These are phyloP conservation scores for Cerrena zonata DNA, from an alignment of 1,284 basidiomycete species.

Conservation along the genomic window DNA sequence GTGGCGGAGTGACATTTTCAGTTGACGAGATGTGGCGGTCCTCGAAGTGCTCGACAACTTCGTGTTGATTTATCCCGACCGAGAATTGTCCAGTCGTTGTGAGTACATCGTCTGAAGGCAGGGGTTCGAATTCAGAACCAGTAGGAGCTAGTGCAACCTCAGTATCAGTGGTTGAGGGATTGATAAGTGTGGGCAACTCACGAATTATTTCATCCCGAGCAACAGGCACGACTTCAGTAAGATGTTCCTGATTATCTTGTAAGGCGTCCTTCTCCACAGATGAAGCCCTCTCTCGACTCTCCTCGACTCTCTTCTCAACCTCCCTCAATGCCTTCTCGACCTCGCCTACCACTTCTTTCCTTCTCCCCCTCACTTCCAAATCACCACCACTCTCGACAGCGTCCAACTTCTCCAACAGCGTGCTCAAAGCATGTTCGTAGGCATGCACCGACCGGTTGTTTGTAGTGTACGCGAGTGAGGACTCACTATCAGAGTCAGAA, in stretches of 20 bases:
- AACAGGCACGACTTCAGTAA: not conserved
- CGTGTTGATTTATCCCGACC: too few relatives aligned
- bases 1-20: too few relatives aligned
- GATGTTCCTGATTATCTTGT: not conserved
- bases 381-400: conserved; percentile 62
- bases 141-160: not conserved
- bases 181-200: not conserved
- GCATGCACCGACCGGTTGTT: conserved; percentile 43
- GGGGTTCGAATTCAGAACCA: too few relatives aligned
- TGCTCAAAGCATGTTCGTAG: conserved; percentile 50
- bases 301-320: conserved; percentile 37
- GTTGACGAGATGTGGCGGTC: too few relatives aligned
- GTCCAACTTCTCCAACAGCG: conserved; percentile 60
- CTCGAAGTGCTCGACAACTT: too few relatives aligned
- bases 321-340: conserved; percentile 56
- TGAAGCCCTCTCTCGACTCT: conserved; percentile 24
- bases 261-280: not conserved
- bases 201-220: not conserved
- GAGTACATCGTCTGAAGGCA: too few relatives aligned
- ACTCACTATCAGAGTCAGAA: conserved; percentile 3
- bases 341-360: conserved; percentile 52
- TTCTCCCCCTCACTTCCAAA: conserved; percentile 45
- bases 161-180: not conserved
- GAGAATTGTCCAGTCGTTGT: not conserved
- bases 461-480: conserved; percentile 34